These are phyloP conservation scores for Phlebopus sp. DNA, from an alignment of 1,284 basidiomycete species.

Conservation along the genomic window DNA sequence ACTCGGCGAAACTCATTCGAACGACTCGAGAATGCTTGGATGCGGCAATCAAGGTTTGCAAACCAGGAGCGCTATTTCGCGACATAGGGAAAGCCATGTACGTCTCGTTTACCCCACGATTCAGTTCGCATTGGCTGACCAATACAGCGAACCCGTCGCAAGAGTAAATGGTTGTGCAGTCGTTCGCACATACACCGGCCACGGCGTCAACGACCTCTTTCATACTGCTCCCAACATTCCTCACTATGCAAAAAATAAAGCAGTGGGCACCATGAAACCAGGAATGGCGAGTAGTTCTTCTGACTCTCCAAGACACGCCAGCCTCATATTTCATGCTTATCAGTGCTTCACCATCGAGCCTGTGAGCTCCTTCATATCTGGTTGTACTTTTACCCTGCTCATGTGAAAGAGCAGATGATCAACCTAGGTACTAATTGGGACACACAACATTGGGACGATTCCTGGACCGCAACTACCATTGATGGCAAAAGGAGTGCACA, in stretches of 20 bases:
- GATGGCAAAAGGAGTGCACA: slow-evolving; percentile 92
- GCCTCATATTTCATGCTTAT: slow-evolving; percentile 7
- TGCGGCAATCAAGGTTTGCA: slow-evolving; percentile 86
- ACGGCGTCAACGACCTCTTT: slow-evolving; percentile 87
- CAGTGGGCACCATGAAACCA: slow-evolving; percentile 78
- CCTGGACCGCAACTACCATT: slow-evolving; percentile 91
- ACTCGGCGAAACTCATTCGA: slow-evolving; percentile 77
- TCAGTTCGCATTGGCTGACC: slow-evolving; percentile 10
- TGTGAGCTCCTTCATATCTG: slow-evolving; percentile 38
- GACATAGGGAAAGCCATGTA: slow-evolving; percentile 82
- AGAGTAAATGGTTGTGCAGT: slow-evolving; percentile 78
- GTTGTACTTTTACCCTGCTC: background rate
- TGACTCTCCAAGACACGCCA: background rate
- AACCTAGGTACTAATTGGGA: slow-evolving; percentile 78
- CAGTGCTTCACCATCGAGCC: slow-evolving; percentile 80
- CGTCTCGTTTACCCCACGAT: slow-evolving; percentile 28
- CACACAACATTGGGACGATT: slow-evolving; percentile 81
- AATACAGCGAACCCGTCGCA: slow-evolving; percentile 73
- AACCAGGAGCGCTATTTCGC: slow-evolving; percentile 84
- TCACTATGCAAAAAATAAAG: slow-evolving; percentile 88
- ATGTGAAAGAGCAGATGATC: slow-evolving; percentile 69
- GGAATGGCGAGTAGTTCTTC: slow-evolving; percentile 61
- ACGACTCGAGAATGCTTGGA: slow-evolving; percentile 81
- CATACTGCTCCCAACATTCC: slow-evolving; percentile 73
- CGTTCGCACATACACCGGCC: slow-evolving; percentile 87